Percentiles rank a stretch among this genome's conserved stretches.
These are phyloP conservation scores for Colletotrichum higginsianum DNA, from an alignment of 2,329 filamentous ascomycete genomes.

Conservation along the genomic window DNA sequence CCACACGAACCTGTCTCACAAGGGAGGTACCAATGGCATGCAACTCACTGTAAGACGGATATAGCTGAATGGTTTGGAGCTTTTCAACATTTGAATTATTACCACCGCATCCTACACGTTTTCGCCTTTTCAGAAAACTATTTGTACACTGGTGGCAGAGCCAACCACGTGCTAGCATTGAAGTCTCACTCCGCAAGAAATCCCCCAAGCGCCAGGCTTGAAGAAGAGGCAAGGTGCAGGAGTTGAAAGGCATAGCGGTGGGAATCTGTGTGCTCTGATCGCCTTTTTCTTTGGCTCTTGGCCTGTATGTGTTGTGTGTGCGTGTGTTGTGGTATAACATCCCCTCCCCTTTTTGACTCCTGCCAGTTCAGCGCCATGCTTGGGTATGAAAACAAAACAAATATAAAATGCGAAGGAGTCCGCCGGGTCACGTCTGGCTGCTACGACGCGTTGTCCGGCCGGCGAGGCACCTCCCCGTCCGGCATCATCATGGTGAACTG, in stretches of 20 bases:
- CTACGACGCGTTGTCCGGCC: slow-evolving; percentile 51
- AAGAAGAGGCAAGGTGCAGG: slow-evolving; percentile 30
- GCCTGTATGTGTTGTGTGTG: slow-evolving; percentile 4
- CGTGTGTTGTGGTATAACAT: slow-evolving; percentile 35
- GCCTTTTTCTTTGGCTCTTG: slow-evolving; percentile 3
- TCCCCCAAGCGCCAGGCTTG: slow-evolving; percentile 43
- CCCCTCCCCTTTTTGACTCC: slow-evolving; percentile 13
- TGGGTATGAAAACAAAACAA: slow-evolving; percentile 40
- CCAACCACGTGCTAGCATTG: neutral
- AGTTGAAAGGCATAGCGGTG: slow-evolving; percentile 19
- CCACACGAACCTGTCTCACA: neutral
- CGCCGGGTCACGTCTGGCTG: slow-evolving; percentile 17
- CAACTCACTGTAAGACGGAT: neutral
- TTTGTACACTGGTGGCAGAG: slow-evolving; percentile 23
- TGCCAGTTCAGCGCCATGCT: slow-evolving; percentile 29
- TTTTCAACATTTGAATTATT: slow-evolving; percentile 23
- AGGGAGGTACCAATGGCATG: neutral
- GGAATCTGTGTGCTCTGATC: slow-evolving; percentile 13
- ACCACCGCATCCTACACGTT: neutral
- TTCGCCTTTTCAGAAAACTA: neutral
- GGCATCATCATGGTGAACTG: slow-evolving; percentile 67
- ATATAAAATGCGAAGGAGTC: slow-evolving; percentile 23
- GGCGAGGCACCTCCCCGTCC: slow-evolving; percentile 63
- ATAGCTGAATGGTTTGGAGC: neutral
- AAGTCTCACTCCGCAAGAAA: slow-evolving; percentile 6